These are phyloP conservation scores for Juglanconis oblonga DNA, from an alignment of 2,329 filamentous ascomycete genomes.

Conservation along the genomic window DNA sequence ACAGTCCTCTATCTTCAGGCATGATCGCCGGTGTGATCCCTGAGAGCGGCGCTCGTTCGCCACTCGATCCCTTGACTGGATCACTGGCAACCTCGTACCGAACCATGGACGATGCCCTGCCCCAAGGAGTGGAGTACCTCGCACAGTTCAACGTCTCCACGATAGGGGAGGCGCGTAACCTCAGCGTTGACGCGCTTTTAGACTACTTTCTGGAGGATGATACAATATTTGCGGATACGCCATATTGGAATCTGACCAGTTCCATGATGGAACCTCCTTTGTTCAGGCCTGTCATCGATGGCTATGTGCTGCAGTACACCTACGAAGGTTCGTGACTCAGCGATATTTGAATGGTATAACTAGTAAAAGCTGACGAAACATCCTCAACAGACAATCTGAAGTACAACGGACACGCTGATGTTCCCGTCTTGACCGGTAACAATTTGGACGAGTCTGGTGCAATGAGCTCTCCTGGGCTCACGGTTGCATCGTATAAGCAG, in stretches of 20 bases:
- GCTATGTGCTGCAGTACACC: slow-evolving; percentile 5
- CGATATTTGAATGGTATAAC: no score
- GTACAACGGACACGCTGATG: neutral
- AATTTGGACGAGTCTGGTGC: neutral
- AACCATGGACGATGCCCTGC: slow-evolving; percentile 22
- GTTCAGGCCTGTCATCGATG: slow-evolving; percentile 6
- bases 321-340: neutral
- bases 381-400: neutral
- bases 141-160: slow-evolving; percentile 20
- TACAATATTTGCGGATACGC: slow-evolving; percentile 1
- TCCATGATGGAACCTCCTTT: neutral
- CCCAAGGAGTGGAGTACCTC: slow-evolving; percentile 19
- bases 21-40: slow-evolving; percentile 28
- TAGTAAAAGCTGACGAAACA: no score
- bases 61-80: slow-evolving; percentile 27
- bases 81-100: slow-evolving; percentile 26
- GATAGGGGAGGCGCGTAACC: slow-evolving; percentile 21
- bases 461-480: neutral
- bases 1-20: slow-evolving; percentile 7
- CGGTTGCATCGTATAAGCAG: neutral
- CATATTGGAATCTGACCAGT: neutral
- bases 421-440: neutral
- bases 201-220: neutral
- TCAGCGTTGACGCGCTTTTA: slow-evolving; percentile 16
- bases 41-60: slow-evolving; percentile 30